Percentiles rank a stretch among this genome's conserved stretches.
phyloP scores from a whole-genome alignment of 108 stramenopile species.

The Discostella stelligeroides region DNA sequence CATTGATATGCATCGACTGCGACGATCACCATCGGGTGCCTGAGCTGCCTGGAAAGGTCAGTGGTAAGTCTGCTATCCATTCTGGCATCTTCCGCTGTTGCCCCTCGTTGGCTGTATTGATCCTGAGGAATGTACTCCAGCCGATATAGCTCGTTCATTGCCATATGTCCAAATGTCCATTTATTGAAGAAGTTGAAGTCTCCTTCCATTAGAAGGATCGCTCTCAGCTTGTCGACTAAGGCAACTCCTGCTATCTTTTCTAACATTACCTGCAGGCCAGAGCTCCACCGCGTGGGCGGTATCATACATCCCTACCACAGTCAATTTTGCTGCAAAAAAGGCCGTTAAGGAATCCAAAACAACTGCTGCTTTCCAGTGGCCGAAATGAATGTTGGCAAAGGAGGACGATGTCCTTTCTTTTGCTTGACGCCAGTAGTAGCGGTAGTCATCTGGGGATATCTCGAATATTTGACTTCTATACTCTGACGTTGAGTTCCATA shows the following conservation, averaged over 20 bases:
- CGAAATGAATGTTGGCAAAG: slow-evolving; percentile 24
- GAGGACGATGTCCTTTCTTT: slow-evolving; percentile 1
- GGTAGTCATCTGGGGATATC: not conserved
- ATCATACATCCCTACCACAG: not conserved
- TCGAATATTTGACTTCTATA: not conserved
- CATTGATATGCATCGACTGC: slow-evolving; percentile 7
- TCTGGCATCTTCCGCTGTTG: slow-evolving; percentile 8
- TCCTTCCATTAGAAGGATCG: too few relatives aligned
- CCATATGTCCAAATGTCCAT: not conserved
- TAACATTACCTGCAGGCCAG: too few relatives aligned
- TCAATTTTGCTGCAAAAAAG: slow-evolving; percentile 10
- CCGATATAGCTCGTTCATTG: not conserved
- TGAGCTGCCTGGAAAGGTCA: not conserved
- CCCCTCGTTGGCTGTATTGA: too few relatives aligned
- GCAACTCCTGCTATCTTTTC: slow-evolving; percentile 25
- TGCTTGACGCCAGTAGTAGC: slow-evolving; percentile 6
- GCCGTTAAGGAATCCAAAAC: not conserved
- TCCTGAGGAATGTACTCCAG: too few relatives aligned
- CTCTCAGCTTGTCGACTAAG: slow-evolving; percentile 12
- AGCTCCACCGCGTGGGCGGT: slow-evolving; percentile 17
- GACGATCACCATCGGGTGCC: not conserved
- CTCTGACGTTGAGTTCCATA: not conserved
- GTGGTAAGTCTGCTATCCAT: slow-evolving; percentile 3
- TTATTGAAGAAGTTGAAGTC: slow-evolving; percentile 7
- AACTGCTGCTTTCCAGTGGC: slow-evolving; percentile 4